These are phyloP conservation scores for Naganishia liquefaciens DNA, from an alignment of 1,284 basidiomycete species.

Conservation along the genomic window DNA sequence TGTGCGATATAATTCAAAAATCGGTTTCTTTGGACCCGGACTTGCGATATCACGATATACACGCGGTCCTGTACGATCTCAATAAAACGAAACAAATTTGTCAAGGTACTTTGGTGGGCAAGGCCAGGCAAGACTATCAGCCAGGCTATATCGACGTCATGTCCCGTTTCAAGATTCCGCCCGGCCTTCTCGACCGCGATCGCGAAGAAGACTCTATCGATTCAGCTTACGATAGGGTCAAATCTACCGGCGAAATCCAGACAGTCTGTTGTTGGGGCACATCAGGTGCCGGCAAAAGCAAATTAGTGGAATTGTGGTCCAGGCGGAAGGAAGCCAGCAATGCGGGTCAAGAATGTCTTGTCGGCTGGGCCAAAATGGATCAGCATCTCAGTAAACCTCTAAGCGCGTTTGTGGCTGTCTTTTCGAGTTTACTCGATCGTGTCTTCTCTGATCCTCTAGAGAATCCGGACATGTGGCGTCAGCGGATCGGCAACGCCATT, in stretches of 20 bases:
- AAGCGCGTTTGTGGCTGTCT: slow-evolving; percentile 45
- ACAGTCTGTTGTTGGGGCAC: slow-evolving; percentile 44
- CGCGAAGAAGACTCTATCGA: slow-evolving; percentile 38
- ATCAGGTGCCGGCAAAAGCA: slow-evolving; percentile 47
- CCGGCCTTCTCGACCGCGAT: slow-evolving; percentile 40
- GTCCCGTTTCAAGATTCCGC: slow-evolving; percentile 40
- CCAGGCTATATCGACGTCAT: slow-evolving; percentile 43
- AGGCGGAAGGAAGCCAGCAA: slow-evolving; percentile 28
- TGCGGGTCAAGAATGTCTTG: slow-evolving; percentile 37
- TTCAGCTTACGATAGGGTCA: slow-evolving; percentile 29
- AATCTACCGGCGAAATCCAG: slow-evolving; percentile 9
- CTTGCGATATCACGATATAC: slow-evolving; percentile 44
- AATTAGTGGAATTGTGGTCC: slow-evolving; percentile 43
- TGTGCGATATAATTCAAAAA: slow-evolving; percentile 47
- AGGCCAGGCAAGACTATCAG: slow-evolving; percentile 17
- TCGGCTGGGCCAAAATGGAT: slow-evolving; percentile 43
- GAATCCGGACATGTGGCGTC: slow-evolving; percentile 41
- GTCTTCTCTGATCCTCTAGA: slow-evolving; percentile 47
- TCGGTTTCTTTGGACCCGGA: slow-evolving; percentile 44
- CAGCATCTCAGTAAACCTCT: slow-evolving; percentile 45
- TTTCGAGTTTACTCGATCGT: slow-evolving; percentile 45
- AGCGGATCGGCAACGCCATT: slow-evolving; percentile 39
- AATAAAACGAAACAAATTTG: slow-evolving; percentile 39
- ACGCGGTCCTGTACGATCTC: slow-evolving; percentile 45
- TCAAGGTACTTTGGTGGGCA: slow-evolving; percentile 37